These are phyloP conservation scores for Vanilla planifolia DNA, from an alignment of 106 monocot species.

Conservation along the genomic window DNA sequence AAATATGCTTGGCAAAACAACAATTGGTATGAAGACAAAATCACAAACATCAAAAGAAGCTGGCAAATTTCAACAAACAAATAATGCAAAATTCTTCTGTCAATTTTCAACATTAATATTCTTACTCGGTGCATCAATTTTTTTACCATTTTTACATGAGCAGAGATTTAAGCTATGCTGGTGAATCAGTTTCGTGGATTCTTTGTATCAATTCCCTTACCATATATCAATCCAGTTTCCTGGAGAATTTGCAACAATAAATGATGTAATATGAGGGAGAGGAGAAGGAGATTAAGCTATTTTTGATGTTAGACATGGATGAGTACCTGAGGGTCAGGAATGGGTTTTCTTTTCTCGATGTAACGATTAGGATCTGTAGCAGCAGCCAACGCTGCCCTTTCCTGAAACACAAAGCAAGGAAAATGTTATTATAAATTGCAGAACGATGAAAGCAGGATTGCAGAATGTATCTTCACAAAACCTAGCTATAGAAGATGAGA, in stretches of 20 bases:
- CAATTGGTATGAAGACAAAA: neutral
- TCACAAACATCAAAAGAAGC: no score
- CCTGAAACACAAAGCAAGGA: constrained; percentile 48
- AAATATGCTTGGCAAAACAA: no score
- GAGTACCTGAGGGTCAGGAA: constrained; percentile 90
- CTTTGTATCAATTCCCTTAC: constrained; percentile 45
- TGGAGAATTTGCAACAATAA: neutral
- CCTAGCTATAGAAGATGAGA: no score
- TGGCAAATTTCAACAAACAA: neutral
- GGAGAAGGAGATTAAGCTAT: no score
- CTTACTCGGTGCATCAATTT: neutral
- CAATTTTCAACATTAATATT: neutral
- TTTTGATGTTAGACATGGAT: neutral
- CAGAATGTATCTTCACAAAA: no score
- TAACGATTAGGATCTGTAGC: constrained; percentile 70
- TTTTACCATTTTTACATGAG: neutral
- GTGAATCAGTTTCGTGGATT: constrained; percentile 24
- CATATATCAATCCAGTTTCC: constrained; percentile 87
- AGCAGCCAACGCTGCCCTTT: constrained; percentile 68
- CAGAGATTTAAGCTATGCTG: neutral
- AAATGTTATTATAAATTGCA: no score
- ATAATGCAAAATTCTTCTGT: neutral
- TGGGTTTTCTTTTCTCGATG: constrained; percentile 82
- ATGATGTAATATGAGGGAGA: neutral
- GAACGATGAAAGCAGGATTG: no score